These are phyloP conservation scores for Ambrosiella beaveri DNA, from an alignment of 2,329 filamentous ascomycete genomes.

Conservation along the genomic window DNA sequence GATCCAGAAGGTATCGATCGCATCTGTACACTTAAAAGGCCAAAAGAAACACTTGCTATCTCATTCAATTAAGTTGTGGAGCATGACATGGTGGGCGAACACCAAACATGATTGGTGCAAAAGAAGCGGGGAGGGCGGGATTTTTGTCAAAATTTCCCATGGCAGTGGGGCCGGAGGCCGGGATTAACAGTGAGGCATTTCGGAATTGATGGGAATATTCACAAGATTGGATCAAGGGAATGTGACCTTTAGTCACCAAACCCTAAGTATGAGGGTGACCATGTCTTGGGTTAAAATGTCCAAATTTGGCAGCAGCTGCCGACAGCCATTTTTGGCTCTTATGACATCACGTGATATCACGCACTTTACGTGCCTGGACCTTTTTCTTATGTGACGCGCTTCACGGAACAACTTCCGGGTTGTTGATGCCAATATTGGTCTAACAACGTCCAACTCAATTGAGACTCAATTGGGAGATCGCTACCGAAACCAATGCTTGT, in stretches of 20 bases:
- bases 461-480: no score
- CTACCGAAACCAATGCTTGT: no score
- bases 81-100: neutral
- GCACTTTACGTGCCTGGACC: conserved; percentile 15
- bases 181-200: neutral
- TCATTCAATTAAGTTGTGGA: neutral
- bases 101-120: neutral
- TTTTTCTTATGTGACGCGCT: neutral
- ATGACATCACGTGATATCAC: conserved; percentile 10
- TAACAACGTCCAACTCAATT: neutral
- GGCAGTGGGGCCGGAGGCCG: neutral
- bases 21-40: no score
- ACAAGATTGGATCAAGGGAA: neutral
- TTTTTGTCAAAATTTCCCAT: neutral
- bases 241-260: neutral
- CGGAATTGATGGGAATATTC: neutral
- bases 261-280: neutral
- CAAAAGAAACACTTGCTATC: no score
- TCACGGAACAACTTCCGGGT: neutral
- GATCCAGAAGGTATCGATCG: no score
- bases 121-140: neutral
- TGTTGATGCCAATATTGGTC: neutral
- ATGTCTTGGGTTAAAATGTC: no score
- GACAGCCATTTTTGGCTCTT: neutral
- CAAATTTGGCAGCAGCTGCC: neutral